Evolutionary conservation across 192 early-diverging fungal genomes (phyloP).

Genomic region (Coemansia erecta): DNA sequence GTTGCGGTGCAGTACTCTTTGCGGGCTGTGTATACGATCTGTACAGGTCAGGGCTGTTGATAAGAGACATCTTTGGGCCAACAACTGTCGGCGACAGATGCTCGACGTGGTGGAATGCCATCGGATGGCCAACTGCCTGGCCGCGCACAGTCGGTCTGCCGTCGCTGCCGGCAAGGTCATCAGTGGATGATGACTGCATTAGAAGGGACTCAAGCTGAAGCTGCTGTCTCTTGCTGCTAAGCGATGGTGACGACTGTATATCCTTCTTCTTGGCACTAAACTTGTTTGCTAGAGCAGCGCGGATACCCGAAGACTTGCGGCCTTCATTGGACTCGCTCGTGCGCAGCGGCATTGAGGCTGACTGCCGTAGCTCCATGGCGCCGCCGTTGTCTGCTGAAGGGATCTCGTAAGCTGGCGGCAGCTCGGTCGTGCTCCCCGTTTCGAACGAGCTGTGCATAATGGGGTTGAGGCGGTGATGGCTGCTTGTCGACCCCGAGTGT

Average conservation of each 20-base stretch:
- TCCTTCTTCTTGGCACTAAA: constrained; percentile 49
- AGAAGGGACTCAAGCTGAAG: constrained; percentile 49
- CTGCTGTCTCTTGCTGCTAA: constrained; percentile 48
- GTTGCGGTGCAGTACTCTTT: background rate
- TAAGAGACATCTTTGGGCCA: constrained; percentile 40
- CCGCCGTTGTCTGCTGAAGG: constrained; percentile 41
- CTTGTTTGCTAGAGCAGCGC: constrained; percentile 41
- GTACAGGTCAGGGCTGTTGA: constrained; percentile 29
- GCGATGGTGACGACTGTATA: constrained; percentile 20
- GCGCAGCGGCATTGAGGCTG: constrained; percentile 16
- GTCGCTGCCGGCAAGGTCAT: constrained; percentile 9
- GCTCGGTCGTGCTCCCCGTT: constrained; percentile 4
- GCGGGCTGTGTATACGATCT: constrained; percentile 10
- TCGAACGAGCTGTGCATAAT: background rate
- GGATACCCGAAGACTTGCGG: constrained; percentile 35
- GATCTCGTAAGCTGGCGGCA: constrained; percentile 27
- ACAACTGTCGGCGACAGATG: constrained; percentile 43
- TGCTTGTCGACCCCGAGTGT: background rate
- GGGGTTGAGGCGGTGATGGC: background rate
- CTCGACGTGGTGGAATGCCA: constrained; percentile 52
- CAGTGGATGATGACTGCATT: constrained; percentile 21
- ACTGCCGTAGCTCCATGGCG: constrained; percentile 17
- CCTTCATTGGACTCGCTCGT: constrained; percentile 10
- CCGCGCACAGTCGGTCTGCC: constrained; percentile 36
- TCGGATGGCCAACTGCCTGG: constrained; percentile 44